These are phyloP conservation scores for Heritiera littoralis DNA, from an alignment of 345 rosid species.

Conservation along the genomic window DNA sequence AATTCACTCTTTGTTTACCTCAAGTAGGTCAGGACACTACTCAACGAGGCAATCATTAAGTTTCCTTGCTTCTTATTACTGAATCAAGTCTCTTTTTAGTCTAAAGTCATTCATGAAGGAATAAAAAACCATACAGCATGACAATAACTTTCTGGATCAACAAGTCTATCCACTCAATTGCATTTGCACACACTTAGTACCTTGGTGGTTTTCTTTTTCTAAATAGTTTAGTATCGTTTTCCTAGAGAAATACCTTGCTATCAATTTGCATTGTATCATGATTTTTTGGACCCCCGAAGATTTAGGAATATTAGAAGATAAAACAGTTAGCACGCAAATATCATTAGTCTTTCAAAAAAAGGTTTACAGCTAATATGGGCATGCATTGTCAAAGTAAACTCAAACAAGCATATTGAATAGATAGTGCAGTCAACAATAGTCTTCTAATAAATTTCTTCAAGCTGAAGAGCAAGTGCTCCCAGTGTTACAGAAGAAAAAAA, in stretches of 20 bases:
- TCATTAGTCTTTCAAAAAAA: neutral
- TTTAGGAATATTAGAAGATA: neutral
- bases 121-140: neutral
- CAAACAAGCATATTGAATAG: neutral
- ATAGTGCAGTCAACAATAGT: neutral
- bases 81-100: neutral
- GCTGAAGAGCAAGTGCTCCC: neutral
- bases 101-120: neutral
- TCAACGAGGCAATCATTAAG: neutral
- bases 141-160: neutral
- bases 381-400: neutral
- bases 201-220: neutral
- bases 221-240: neutral
- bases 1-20: constrained; percentile 8
- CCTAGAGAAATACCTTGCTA: neutral
- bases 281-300: neutral
- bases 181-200: neutral
- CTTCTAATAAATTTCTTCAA: neutral
- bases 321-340: neutral
- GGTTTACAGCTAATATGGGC: neutral
- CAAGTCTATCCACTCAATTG: neutral
- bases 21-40: constrained; percentile 9
- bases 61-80: neutral
- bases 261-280: neutral
- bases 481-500: neutral